A percentile compares a stretch with the other conserved stretches of the same genome.
Evolutionary conservation across 2,329 filamentous ascomycete species (phyloP).

Genomic region (Ceratocystis colombiana): DNA sequence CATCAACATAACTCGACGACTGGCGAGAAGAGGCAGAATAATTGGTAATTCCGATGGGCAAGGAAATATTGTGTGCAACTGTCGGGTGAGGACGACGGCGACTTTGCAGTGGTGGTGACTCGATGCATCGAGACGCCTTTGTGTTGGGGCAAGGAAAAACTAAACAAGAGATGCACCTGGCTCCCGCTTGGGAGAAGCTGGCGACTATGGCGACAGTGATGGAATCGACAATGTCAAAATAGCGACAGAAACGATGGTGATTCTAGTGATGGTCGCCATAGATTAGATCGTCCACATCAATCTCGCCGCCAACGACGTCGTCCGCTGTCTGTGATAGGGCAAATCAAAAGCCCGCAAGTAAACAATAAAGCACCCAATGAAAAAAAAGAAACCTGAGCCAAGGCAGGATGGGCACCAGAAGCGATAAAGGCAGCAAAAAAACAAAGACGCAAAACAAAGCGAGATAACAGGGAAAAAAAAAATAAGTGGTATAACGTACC

Average conservation of each 20-base stretch:
- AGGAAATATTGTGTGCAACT: not conserved
- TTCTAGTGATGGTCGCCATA: not conserved
- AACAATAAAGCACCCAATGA: constrained; percentile 27
- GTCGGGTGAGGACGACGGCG: not conserved
- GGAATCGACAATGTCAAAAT: not conserved
- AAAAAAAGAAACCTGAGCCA: constrained; percentile 26
- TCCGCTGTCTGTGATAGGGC: constrained; percentile 21
- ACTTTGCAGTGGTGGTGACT: not conserved
- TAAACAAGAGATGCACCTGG: not conserved
- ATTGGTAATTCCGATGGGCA: not conserved
- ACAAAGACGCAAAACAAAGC: constrained; percentile 28
- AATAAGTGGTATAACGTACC: constrained; percentile 29
- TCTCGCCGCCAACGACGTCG: not conserved
- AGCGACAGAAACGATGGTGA: not conserved
- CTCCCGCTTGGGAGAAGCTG: not conserved
- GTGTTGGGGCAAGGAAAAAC: not conserved
- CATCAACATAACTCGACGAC: not conserved
- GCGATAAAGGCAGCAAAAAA: constrained; percentile 25
- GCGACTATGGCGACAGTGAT: not conserved
- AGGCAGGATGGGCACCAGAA: constrained; percentile 24
- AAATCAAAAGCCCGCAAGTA: constrained; percentile 27
- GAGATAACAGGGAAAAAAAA: constrained; percentile 30
- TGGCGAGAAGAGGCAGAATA: not conserved
- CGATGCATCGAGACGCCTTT: not conserved
- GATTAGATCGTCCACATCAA: not conserved